These are phyloP conservation scores for Forsythia viridissima DNA, from an alignment of 257 asterid genomes.

Conservation along the genomic window DNA sequence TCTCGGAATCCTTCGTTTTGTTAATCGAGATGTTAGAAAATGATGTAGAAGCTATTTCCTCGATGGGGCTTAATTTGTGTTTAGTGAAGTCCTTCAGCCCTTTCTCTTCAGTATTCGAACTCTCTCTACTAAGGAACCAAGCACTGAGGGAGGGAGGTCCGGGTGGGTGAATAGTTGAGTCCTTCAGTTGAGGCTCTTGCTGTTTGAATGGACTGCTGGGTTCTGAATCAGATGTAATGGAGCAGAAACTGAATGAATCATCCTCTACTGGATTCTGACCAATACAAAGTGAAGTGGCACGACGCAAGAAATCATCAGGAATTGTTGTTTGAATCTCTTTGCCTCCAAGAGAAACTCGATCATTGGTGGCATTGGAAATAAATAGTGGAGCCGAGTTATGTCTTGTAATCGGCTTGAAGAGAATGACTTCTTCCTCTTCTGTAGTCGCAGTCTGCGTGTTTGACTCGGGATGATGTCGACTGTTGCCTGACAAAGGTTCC, in stretches of 20 bases:
- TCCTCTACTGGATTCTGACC: conserved; percentile 38
- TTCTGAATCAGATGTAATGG: conserved; percentile 28
- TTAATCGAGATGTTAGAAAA: conserved; percentile 43
- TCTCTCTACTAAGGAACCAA: conserved; percentile 61
- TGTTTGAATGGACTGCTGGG: conserved; percentile 25
- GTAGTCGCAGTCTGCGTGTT: background rate
- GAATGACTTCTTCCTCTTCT: conserved; percentile 76
- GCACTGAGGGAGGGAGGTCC: conserved; percentile 89
- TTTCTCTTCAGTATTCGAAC: conserved; percentile 36
- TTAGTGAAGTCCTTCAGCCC: conserved; percentile 32
- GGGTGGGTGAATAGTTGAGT: conserved; percentile 39
- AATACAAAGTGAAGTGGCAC: conserved; percentile 60
- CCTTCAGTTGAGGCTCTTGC: conserved; percentile 43
- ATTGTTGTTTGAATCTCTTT: conserved; percentile 13
- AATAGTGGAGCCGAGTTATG: conserved; percentile 73
- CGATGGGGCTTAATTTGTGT: conserved; percentile 58
- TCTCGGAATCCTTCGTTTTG: conserved; percentile 31
- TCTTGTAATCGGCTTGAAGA: conserved; percentile 82
- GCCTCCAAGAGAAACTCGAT: conserved; percentile 27
- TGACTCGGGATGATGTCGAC: conserved; percentile 6
- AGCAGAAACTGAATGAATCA: conserved; percentile 50
- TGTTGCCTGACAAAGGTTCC: conserved; percentile 13
- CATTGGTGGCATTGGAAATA: conserved; percentile 31
- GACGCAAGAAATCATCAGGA: conserved; percentile 62
- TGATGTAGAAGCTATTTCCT: conserved; percentile 53